Base-by-base conservation (phyloP, 2,329 filamentous ascomycete genomes). In the Cladophialophora psammophila region DNA sequence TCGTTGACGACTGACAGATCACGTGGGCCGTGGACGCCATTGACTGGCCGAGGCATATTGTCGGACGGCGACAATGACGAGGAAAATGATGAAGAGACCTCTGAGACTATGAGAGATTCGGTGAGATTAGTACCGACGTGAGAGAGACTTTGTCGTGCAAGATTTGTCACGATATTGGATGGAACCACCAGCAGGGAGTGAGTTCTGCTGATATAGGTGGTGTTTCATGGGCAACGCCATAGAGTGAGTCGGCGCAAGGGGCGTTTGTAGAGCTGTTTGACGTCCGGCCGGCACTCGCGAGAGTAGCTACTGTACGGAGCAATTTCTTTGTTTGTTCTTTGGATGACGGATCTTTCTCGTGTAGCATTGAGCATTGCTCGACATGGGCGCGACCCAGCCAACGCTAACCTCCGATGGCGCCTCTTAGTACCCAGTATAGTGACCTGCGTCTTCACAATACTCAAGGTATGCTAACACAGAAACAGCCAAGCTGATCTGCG, bases 1-100 rank as follows among this genome's bases (percentile, higher is more conserved):
- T 82, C 78, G 75, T 91, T 91, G 62, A 88, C 76, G 71, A 90
- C 83, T 5, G 88, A 88, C 45, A 87, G 75, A n/a, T 69, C 62
- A 45, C 74, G 72, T 18, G 62, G 20, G 35, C 69, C 70, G 1
- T 57, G 35, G 18, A 1, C 2, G 42, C 59, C 45, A 40, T 65
- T 63, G 57, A 42, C 26, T 34, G 13, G 53, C 18, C 54, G 50
- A 7, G 48, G 12, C 66, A 63, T 68, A 3, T 36, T 60, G 55
- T 8, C n/a, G 8, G 34, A 10, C 20, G 54, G 10, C 15, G 26
- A 20, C 2, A 36, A 53, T 20, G 42, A 36, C 18, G 31, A 9
- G 20, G 10, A 20, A 20, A 20, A 4, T 36, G 9, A 42, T n/a
- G n/a, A n/a, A 42, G 4, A 42, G 40, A 35, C 8, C 4, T 20